A percentile compares a stretch with the other conserved stretches of the same genome.
phyloP scores from a whole-genome alignment of 306 rosid species.

The Psophocarpus tetragonolobus region DNA sequence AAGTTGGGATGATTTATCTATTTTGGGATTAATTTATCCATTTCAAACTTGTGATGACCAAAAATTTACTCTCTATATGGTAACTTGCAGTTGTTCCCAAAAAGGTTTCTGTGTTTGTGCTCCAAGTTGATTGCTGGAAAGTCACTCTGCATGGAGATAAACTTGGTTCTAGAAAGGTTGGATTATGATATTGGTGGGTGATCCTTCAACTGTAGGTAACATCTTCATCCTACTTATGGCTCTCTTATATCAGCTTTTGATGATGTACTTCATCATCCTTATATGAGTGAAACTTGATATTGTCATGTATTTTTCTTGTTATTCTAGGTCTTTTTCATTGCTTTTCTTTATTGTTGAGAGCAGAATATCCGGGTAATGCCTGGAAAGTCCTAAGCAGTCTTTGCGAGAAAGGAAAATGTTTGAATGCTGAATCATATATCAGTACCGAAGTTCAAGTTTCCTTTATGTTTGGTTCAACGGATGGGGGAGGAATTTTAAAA shows the following conservation, averaged over 20 bases:
- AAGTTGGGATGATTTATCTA: slow-evolving; percentile 9
- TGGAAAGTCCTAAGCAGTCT: neutral
- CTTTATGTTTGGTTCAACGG: too few relatives aligned
- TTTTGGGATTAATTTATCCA: neutral
- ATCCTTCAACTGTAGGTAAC: slow-evolving; percentile 28
- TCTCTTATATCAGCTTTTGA: neutral
- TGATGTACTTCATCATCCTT: neutral
- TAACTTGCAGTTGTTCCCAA: slow-evolving; percentile 81
- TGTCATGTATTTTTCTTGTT: neutral
- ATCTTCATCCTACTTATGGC: neutral
- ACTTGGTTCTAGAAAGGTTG: slow-evolving; percentile 65
- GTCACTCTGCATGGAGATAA: slow-evolving; percentile 79
- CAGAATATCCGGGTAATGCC: neutral
- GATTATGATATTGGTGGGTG: slow-evolving; percentile 35
- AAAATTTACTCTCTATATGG: slow-evolving; percentile 24
- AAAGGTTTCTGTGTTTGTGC: slow-evolving; percentile 66
- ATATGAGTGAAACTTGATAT: neutral
- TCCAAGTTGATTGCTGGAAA: slow-evolving; percentile 83
- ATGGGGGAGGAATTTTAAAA: too few relatives aligned
- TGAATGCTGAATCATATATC: neutral
- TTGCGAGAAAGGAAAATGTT: neutral
- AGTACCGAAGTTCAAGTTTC: neutral
- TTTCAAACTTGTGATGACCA: too few relatives aligned
- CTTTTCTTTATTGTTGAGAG: too few relatives aligned
- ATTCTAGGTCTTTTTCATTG: too few relatives aligned